Base-by-base conservation (phyloP, 331 rosid species). In the Malus hybrid region DNA sequence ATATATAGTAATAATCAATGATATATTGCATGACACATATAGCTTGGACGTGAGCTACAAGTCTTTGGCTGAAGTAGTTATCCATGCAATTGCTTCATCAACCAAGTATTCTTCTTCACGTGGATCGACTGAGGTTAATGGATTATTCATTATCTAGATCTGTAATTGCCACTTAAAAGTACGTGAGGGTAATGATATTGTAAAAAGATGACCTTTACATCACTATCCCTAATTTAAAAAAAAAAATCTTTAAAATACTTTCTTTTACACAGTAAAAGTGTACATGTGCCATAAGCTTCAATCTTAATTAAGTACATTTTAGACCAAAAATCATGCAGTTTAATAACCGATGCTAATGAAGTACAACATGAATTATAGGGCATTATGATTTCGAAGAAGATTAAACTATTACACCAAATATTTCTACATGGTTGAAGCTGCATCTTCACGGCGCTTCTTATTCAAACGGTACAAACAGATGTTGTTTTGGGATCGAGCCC, bases 361-460 rank as follows among this genome's bases (percentile, higher is more conserved):
- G 56, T 50, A 50, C 56, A 50, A 16, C 9, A 6, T 52, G 57
- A 52, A 52, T 0, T 1, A 52, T 52, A 6, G 20, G 74, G 29
- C 18, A 24, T 24, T 24, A 24, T 24, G 24, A 69, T 46, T 54
- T 54, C n/a, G 28, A 12, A 24, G 29, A 10, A 72, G 2, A 22
- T 19, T 7, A 0, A 15, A 36, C 14, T 9, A 59, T 9, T 59
- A 72, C 3, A 48, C 12, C 68, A 66, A 57, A 69, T 39, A 68
- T 72, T 76, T 80, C 87, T 83, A 83, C 84, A 80, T 22, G 76
- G 10, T 52, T 55, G 67, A 70, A 72, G 70, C 71, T 61, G 6
- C 86, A 65, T 66, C 50, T 82, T 71, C 29, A 59, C 60, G 29
- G 20, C 65, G 50, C 81, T 55, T 79, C 84, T 80, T 80, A 76